phyloP scores from a whole-genome alignment of 768 basidiomycete genomes.

The Flagelloscypha sp. region DNA sequence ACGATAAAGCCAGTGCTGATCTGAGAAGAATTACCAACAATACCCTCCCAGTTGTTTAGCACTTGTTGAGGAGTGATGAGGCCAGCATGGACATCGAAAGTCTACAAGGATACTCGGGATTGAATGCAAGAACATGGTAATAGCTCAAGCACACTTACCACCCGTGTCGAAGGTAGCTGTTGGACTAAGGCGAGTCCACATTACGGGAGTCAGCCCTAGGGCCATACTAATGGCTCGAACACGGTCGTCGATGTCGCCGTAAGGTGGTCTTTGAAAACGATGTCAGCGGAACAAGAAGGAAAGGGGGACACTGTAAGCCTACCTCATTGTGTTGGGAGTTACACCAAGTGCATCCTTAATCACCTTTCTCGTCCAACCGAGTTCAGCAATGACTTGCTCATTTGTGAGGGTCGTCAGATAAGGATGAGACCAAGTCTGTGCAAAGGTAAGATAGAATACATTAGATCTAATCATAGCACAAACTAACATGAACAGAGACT shows the following conservation, averaged over 20 bases:
- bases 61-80: slow-evolving; percentile 47
- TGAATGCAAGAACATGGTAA: neutral
- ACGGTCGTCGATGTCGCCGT: slow-evolving; percentile 76
- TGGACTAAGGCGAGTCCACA: slow-evolving; percentile 70
- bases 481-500: slow-evolving; percentile 58
- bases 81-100: slow-evolving; percentile 73
- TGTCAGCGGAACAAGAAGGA: neutral
- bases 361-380: slow-evolving; percentile 81
- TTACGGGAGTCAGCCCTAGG: slow-evolving; percentile 76
- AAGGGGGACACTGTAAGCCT: neutral
- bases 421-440: slow-evolving; percentile 68
- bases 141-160: slow-evolving; percentile 27
- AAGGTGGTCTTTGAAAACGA: slow-evolving; percentile 48
- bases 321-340: slow-evolving; percentile 67
- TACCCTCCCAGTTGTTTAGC: slow-evolving; percentile 63
- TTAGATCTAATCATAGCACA: slow-evolving; percentile 10
- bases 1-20: slow-evolving; percentile 80
- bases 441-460: slow-evolving; percentile 8
- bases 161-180: slow-evolving; percentile 63
- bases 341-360: slow-evolving; percentile 78
- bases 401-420: slow-evolving; percentile 66
- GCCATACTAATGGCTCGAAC: slow-evolving; percentile 77
- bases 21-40: slow-evolving; percentile 51
- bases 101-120: slow-evolving; percentile 32
- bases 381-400: slow-evolving; percentile 77